phyloP scores from a whole-genome alignment of 345 rosid genomes.

The Jatropha curcas region DNA sequence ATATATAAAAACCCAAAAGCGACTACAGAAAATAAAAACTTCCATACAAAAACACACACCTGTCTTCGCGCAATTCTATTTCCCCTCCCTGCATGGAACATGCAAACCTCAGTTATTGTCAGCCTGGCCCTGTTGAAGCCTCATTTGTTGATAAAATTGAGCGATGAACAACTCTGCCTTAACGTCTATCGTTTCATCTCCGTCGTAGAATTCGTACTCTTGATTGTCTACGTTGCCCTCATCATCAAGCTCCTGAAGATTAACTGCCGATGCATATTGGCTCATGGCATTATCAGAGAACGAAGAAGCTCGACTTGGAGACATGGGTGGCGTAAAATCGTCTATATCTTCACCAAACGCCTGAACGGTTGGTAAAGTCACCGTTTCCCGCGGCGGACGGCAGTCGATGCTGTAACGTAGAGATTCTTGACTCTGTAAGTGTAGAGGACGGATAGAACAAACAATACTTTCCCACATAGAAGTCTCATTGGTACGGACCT shows the following conservation, averaged over 20 bases:
- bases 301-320: constrained; percentile 23
- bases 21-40: no score
- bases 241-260: constrained; percentile 23
- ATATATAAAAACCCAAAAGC: background rate
- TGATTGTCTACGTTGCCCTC: background rate
- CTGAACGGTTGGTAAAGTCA: no score
- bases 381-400: no score
- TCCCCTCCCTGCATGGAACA: no score
- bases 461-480: constrained; percentile 21
- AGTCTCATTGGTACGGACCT: constrained; percentile 20
- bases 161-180: constrained; percentile 32
- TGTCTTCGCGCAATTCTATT: no score
- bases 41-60: no score
- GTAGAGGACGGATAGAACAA: constrained; percentile 29
- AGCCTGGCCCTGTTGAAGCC: constrained; percentile 17
- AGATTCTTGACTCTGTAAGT: no score
- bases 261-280: constrained; percentile 23
- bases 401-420: no score
- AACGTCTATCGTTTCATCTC: constrained; percentile 25
- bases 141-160: constrained; percentile 28
- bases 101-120: background rate
- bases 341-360: constrained; percentile 24
- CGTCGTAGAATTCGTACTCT: background rate
- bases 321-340: constrained; percentile 19
- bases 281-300: constrained; percentile 17